Percentiles rank a stretch among this genome's conserved stretches.
phyloP scores from a whole-genome alignment of 2,329 filamentous ascomycete genomes.

The Talaromyces sp. region DNA sequence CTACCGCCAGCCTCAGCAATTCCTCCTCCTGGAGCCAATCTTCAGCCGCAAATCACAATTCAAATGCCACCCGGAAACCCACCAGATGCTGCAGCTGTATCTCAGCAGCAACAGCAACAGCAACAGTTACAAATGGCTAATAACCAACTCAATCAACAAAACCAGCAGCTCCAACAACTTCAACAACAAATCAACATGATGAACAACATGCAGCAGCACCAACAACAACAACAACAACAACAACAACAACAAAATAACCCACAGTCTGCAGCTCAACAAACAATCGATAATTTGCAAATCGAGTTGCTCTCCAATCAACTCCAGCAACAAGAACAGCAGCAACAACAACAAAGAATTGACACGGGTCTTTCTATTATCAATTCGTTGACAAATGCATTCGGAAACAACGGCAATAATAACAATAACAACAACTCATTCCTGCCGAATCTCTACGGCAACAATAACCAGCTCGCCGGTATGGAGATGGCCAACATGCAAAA shows the following conservation, averaged over 20 bases:
- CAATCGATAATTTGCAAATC: slow-evolving; percentile 5
- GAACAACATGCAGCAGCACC: slow-evolving; percentile 5
- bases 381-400: background rate
- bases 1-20: background rate
- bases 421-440: background rate
- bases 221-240: slow-evolving; percentile 5
- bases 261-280: background rate
- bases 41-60: background rate
- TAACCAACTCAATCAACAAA: background rate
- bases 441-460: slow-evolving; percentile 4
- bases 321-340: slow-evolving; percentile 3
- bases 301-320: slow-evolving; percentile 6
- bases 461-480: slow-evolving; percentile 1
- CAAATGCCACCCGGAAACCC: background rate
- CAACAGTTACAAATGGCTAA: background rate
- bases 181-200: slow-evolving; percentile 9
- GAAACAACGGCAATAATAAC: slow-evolving; percentile 1
- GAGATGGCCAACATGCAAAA: slow-evolving; percentile 1
- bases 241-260: background rate
- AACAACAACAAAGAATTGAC: background rate
- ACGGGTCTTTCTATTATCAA: slow-evolving; percentile 2
- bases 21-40: background rate
- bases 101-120: background rate
- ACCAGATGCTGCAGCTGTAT: background rate
- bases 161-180: slow-evolving; percentile 7